Conservation (phyloP, 2,329 filamentous ascomycete species). For the Cadophora sp. region DNA sequence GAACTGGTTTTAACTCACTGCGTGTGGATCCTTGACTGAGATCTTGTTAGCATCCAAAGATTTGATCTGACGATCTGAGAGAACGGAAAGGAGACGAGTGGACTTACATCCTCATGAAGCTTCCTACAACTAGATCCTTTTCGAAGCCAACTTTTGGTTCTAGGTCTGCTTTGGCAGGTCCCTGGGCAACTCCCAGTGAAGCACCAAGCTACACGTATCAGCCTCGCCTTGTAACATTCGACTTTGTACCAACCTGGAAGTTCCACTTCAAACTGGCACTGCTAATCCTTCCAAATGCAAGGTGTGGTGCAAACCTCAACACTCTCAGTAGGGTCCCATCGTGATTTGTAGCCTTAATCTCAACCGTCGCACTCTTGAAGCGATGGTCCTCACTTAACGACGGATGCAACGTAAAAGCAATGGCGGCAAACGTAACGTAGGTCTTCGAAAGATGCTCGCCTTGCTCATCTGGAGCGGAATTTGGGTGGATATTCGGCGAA, state of each 20-base stretch:
- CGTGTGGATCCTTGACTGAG: slow-evolving; percentile 35
- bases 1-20: slow-evolving; percentile 10
- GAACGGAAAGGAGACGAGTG: background rate
- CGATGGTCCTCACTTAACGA: slow-evolving; percentile 51
- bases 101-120: slow-evolving; percentile 40
- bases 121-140: slow-evolving; percentile 35
- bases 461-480: slow-evolving; percentile 38
- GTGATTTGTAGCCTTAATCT: slow-evolving; percentile 45
- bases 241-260: slow-evolving; percentile 28
- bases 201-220: slow-evolving; percentile 27
- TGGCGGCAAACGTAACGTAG: slow-evolving; percentile 55
- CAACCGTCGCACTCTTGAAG: slow-evolving; percentile 55
- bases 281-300: slow-evolving; percentile 49
- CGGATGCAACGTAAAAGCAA: slow-evolving; percentile 58
- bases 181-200: slow-evolving; percentile 53
- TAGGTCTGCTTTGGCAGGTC: slow-evolving; percentile 41
- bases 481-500: slow-evolving; percentile 51
- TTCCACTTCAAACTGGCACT: slow-evolving; percentile 37
- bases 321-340: slow-evolving; percentile 48
- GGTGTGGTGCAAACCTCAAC: slow-evolving; percentile 57
- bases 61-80: background rate
- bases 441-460: slow-evolving; percentile 33
- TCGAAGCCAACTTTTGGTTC: slow-evolving; percentile 31
- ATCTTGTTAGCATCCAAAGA: background rate
- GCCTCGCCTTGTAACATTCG: background rate